Base-by-base conservation (phyloP, 495 filamentous ascomycete genomes). In the Aspergillus cavernicola region DNA sequence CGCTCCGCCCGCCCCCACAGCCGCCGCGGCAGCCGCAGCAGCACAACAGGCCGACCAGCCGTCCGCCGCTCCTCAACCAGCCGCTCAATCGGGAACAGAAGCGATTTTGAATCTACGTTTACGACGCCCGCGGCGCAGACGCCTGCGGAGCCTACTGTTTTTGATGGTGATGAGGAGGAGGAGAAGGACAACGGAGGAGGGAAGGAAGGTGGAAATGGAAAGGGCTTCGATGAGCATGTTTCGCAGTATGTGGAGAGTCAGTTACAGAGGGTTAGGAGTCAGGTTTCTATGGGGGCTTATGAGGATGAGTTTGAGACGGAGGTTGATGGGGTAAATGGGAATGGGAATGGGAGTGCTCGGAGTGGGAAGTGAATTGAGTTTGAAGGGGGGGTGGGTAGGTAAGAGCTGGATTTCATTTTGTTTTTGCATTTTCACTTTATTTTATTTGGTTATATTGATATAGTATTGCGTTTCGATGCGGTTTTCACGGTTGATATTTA, bases 71-170 rank as follows among this genome's bases (percentile, higher is more conserved):
- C 88, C 3, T 93, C 89, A 0, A 95, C 89, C 4, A 83, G 77
- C 18, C 81, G 92, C 13, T 95, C 89, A n/a, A 91, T 97, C 56
- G 85, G 87, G 7, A 82, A 82, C 32, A 82, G 90, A n/a, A 92
- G 87, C 65, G 90, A 93, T 73, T 95, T 86, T 63, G 81, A 58
- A 75, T 80, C 53, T 73, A 80, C 55, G 42, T 59, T 63, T 18
- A 41, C 44, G 7, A 62, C 61, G 5, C 49, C 54, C 9, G 70
- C 65, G 0, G 61, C 66, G 1, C 61, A 36, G 29, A 47, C 44
- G 6, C 44, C 59, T 2, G 59, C 53, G 7, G 67, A 64, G 13
- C 47, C 60, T 0, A 52, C 37, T 6, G 28, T 65, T 4, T 4
- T 28, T 28, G 24, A 28, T 11, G 66, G 67, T 18, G 73, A 70